Base-by-base conservation (phyloP, 2,329 filamentous ascomycete genomes). In the Penicillium occitanis region DNA sequence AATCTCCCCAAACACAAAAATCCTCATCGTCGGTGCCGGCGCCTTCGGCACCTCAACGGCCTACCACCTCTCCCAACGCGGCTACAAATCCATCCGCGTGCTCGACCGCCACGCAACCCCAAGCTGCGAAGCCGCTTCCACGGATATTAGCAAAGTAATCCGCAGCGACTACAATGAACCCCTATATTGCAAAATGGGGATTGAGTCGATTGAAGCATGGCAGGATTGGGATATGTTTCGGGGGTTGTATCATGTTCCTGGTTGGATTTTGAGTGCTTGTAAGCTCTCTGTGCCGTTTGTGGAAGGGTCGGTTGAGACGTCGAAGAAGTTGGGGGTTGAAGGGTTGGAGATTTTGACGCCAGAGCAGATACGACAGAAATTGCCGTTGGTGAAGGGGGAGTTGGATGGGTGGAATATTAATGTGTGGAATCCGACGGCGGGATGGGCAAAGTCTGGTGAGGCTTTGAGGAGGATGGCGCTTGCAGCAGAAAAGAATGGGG, bases 71-170 rank as follows among this genome's bases (percentile, higher is more conserved):
- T 83, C 85, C 66, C 79, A 80, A 64, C 80, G 79, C 65, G 81
- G 85, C 70, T 81, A 84, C 19, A 68, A 69, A 40, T 73, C 77
- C 50, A 79, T 90, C 63, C 87, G 83, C 0, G 75, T 90, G 1
- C 78, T 90, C 30, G 87, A 90, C 76, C 83, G 86, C 14, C 80
- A 84, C 66, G 78, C 82, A 2, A 73, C 76, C 3, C 83, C 85
- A 28, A 83, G 83, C 1, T 77, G 80, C 0, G 76, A 73, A 62
- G 88, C 88, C 37, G 89, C 89, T 0, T 91, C 89, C 0, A 89
- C 87, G 81, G 89, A 92, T 77, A 88, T 88, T 84, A 91, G 90
- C 79, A 91, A 91, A 76, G 87, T 90, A 33, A 83, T 91, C 17
- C 87, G 89, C 65, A 87, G 88, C 58, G 89, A 91, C 75, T 91